Base-by-base conservation (phyloP, 495 filamentous ascomycete genomes). In the Neurospora sp. region DNA sequence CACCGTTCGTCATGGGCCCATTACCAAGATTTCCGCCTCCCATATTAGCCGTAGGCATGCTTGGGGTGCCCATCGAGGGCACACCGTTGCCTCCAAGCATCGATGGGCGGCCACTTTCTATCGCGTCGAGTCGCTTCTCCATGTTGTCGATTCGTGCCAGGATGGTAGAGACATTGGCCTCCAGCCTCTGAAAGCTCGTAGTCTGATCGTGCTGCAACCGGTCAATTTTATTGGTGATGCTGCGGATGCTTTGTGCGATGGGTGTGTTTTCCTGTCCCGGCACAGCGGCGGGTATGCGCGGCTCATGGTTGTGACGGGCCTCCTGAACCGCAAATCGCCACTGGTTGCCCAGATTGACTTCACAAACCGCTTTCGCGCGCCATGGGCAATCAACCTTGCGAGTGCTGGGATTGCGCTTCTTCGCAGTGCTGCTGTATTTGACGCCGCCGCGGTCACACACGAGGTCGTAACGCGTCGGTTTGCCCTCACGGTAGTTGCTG, bases 321-420 rank as follows among this genome's bases (percentile, higher is more conserved):
- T 82, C 81, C 70, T 86, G 84, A 1, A 86, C 82, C 3, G 78
- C 80, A 69, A 86, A 86, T 20, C 83, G 81, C 85, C 85, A 86
- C 71, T 84, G 84, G 73, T 86, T 83, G 42, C 81, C 81, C 27
- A 86, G 75, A 75, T 84, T 82, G 10, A 86, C 85, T 65, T 86
- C 85, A 69, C 84, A 86, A 12, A 86, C 85, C 1, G 85, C 85
- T 75, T 86, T 86, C 12, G 85, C 85, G 45, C 83, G 82, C 80
- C 82, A 86, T 27, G 85, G 85, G 68, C 85, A 86, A 70, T 86
- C 85, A 39, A 86, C 79, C 78, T 86, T 86, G 73, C 85, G 83
- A 18, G 85, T 86, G 75, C 81, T 85, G 7, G 85, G 85, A 71
- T 84, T 86, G 22, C 85, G 82, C 79, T 86, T 86, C 77, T 86